A percentile compares a stretch with the other conserved stretches of the same genome.
Conservation (phyloP, 805 yeast genomes). For the Tetrapisispora pingtungensis region DNA sequence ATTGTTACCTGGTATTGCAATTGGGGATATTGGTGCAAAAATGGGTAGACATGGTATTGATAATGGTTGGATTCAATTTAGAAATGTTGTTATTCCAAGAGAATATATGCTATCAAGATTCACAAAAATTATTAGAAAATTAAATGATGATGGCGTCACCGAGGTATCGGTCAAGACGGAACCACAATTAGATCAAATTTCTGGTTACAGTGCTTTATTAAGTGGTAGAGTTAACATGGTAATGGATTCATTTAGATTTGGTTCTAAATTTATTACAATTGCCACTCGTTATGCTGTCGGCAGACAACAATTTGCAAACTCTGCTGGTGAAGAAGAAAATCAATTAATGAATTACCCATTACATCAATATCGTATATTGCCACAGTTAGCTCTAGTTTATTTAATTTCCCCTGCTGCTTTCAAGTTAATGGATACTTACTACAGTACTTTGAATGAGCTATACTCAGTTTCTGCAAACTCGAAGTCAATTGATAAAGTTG, state of each 20-base stretch:
- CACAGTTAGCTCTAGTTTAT: constrained; percentile 72
- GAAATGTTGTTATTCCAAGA: constrained; percentile 74
- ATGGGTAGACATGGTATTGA: constrained; percentile 96
- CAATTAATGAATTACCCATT: constrained; percentile 78
- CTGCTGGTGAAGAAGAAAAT: constrained; percentile 34
- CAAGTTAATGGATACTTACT: constrained; percentile 46
- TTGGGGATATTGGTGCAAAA: constrained; percentile 90
- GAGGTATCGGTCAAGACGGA: constrained; percentile 19
- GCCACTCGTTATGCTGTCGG: constrained; percentile 85
- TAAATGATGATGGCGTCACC: constrained; percentile 51
- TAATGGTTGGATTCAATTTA: constrained; percentile 93
- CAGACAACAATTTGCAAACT: constrained; percentile 64
- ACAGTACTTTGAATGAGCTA: constrained; percentile 40
- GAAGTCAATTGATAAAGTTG: constrained; percentile 34
- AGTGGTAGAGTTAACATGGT: constrained; percentile 91
- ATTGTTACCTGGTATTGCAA: constrained; percentile 64
- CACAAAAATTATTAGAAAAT: constrained; percentile 58
- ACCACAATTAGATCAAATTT: constrained; percentile 80
- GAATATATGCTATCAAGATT: constrained; percentile 74
- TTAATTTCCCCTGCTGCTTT: constrained; percentile 64
- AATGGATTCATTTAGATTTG: constrained; percentile 68
- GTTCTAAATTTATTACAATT: constrained; percentile 71
- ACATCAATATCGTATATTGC: constrained; percentile 81
- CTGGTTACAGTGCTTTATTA: constrained; percentile 71
- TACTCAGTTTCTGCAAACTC: constrained; percentile 39